Evolutionary conservation across 2,329 filamentous ascomycete species (phyloP), one percentile per base, ranked within the genome.

Genomic region (Penicillium oxalicum): DNA sequence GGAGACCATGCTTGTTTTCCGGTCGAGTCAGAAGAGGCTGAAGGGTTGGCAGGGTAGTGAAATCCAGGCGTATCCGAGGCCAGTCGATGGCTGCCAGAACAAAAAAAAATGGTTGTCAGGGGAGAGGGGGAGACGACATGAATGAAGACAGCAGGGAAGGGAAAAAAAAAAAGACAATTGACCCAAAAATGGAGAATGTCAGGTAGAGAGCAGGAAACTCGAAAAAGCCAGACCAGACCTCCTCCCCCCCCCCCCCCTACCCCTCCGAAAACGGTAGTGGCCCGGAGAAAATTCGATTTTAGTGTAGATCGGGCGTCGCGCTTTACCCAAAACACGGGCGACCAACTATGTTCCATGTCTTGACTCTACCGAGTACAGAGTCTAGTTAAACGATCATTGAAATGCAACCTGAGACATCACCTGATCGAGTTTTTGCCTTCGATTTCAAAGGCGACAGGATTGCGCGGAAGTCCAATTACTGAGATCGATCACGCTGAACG

Each of bases 211-310:
- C 27, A 43, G 29, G 40, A 18, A 43, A 43, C 28, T 34, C 26
- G 40, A 43, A 43, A 34, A 41, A 28, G 26, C 39, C 29, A 32
- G 29, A 28, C 39, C 27, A 9, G 29, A 25, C 18, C 18, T 25
- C 13, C 9, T 8, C 5, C 13, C 9, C 12, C 5, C 13, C 28
- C n/a, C 27, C 27, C 29, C 29, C 29, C 29, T 32, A 32, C 29
- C 29, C 29, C 29, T 32, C 29, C 29, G 29, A 32, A 32, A 34
- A 50, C 47, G 48, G 45, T 56, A 55, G 48, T 48, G 53, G 48
- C 18, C 52, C 55, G 54, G 57, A 53, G 53, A 57, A 55, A 55
- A 58, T 54, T 44, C 41, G 49, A 47, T 45, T 50, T 50, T 45
- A 51, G 51, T 50, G 53, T 49, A 58, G 40, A 46, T 50, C 49